phyloP scores from a whole-genome alignment of 441 rosid genomes.

The Adansonia grandidieri region DNA sequence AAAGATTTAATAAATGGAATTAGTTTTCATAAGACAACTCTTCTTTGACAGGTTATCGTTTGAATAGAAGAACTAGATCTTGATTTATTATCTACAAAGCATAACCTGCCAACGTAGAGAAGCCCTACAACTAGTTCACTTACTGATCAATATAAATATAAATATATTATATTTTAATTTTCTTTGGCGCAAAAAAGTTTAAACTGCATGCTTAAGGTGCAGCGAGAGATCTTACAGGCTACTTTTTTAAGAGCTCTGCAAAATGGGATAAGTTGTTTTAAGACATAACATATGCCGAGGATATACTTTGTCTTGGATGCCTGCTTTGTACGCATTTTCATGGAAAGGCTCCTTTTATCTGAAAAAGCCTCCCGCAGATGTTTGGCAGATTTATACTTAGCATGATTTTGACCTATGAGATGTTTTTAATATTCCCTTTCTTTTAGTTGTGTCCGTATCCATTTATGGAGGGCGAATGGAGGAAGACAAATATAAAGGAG shows the following conservation, averaged over 20 bases:
- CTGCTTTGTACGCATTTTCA: conserved; percentile 39
- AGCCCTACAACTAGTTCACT: conserved; percentile 69
- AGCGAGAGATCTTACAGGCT: conserved; percentile 16
- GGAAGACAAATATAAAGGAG: conserved; percentile 16
- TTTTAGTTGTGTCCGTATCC: conserved; percentile 8
- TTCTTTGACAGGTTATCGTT: conserved; percentile 66
- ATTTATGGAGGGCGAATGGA: conserved; percentile 5
- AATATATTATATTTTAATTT: neutral
- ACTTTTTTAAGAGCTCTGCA: too few relatives aligned
- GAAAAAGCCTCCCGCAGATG: conserved; percentile 20
- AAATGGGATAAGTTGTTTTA: conserved; percentile 21
- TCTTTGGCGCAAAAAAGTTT: neutral
- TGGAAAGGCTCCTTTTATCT: conserved; percentile 26
- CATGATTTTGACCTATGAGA: conserved; percentile 31
- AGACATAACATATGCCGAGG: conserved; percentile 41
- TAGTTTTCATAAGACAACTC: conserved; percentile 78
- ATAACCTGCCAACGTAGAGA: conserved; percentile 65
- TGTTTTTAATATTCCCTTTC: neutral
- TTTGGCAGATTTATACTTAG: conserved; percentile 23
- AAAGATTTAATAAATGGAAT: conserved; percentile 46
- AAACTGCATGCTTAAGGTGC: neutral
- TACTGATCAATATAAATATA: conserved; percentile 23
- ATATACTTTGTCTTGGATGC: conserved; percentile 38
- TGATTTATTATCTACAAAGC: neutral
- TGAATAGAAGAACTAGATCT: neutral